A percentile compares a stretch with the other conserved stretches of the same genome.
Evolutionary conservation across 306 rosid genomes (phyloP).

Genomic region (Cercis canadensis): DNA sequence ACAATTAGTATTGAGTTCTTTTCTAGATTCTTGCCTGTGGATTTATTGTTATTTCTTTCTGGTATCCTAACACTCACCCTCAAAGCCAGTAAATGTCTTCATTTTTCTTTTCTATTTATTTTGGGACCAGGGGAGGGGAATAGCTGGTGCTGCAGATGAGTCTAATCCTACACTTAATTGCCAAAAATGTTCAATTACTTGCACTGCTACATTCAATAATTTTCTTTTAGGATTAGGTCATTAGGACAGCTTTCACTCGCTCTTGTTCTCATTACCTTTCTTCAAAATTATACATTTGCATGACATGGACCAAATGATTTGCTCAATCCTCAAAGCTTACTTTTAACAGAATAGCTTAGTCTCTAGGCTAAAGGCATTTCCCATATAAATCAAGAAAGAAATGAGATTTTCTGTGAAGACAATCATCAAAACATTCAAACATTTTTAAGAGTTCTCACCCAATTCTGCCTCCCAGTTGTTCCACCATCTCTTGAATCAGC

Average conservation of each 20-base stretch:
- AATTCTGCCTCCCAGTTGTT: conserved; percentile 23
- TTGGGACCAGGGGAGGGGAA: no score
- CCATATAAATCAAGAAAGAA: neutral
- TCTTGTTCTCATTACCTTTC: neutral
- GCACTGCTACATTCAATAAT: no score
- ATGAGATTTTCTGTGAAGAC: neutral
- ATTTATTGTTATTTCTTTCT: no score
- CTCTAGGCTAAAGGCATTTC: conserved; percentile 23
- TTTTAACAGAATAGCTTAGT: conserved; percentile 10
- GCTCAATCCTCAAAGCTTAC: neutral
- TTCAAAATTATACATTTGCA: conserved; percentile 16
- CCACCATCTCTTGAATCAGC: conserved; percentile 42
- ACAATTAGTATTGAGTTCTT: no score
- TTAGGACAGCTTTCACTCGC: neutral
- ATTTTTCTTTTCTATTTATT: no score
- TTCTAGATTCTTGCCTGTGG: no score
- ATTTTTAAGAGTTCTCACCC: conserved; percentile 47
- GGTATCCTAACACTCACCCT: no score
- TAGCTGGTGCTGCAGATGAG: no score
- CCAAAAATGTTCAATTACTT: no score
- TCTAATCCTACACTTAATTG: no score
- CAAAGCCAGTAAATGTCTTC: no score
- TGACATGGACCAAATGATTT: conserved; percentile 18
- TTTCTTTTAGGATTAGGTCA: no score
- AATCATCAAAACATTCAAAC: conserved; percentile 4